phyloP scores from a whole-genome alignment of 305 asterid genomes.

The Fraxinus floribunda region DNA sequence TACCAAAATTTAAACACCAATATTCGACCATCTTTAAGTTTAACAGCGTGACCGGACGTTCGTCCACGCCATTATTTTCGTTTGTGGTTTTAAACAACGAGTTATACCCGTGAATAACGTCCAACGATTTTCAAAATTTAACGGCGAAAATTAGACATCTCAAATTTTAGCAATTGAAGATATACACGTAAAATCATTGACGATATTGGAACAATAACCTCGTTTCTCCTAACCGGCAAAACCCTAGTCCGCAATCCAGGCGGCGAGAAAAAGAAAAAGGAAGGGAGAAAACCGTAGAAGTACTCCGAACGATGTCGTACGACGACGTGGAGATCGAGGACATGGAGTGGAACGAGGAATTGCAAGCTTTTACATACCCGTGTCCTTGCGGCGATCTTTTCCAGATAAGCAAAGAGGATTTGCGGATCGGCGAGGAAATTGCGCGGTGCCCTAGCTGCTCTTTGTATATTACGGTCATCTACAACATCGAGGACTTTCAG shows the following conservation, averaged over 20 bases:
- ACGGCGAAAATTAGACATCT: no score
- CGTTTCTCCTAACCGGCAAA: background rate
- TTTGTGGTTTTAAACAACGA: no score
- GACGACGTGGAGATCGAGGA: conserved; percentile 93
- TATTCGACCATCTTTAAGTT: no score
- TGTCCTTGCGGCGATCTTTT: conserved; percentile 95
- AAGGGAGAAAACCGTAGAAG: background rate
- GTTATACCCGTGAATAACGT: no score
- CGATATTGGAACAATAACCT: background rate
- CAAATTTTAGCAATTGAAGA: no score
- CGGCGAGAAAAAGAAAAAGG: background rate
- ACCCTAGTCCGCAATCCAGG: background rate
- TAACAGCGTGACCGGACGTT: no score
- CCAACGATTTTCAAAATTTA: no score
- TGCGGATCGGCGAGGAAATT: conserved; percentile 77
- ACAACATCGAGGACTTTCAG: conserved; percentile 73
- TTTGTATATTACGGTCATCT: conserved; percentile 74
- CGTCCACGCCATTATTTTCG: no score
- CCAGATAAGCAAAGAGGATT: conserved; percentile 79
- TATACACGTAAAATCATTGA: no score
- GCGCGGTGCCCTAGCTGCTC: conserved; percentile 93
- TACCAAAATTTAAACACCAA: no score
- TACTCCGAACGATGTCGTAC: conserved; percentile 42
- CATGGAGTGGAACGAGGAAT: conserved; percentile 91
- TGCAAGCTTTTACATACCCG: conserved; percentile 75